Evolutionary conservation across 352 stramenopile genomes (phyloP), one percentile per base, ranked within the genome.

Genomic region (Phytophthora litchii): DNA sequence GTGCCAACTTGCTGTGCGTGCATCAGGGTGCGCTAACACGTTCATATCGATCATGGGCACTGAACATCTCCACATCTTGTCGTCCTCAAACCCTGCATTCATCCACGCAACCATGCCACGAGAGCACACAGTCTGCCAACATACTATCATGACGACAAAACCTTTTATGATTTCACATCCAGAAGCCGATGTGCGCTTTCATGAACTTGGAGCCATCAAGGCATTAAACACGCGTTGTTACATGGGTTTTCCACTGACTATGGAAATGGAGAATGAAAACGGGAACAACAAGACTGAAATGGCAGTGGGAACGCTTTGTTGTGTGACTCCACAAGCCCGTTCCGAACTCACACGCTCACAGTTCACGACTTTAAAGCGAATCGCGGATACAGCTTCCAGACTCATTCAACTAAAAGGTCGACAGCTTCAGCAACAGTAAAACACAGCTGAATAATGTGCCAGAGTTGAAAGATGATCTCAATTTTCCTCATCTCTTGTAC

Each of bases 111-210:
- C 56, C 8, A 45, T 71, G 37, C 66, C 66, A 2, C 48, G 66
- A 32, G 47, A 60, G 4, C 54, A 74, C 12, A 60, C 55, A 1
- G 36, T 67, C 6, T 74, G 66, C 35, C 45, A 62, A 12, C 61
- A 74, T 7, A 58, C 51, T 0, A 56, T 74, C 34, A 67, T 74
- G 66, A 53, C 59, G 11, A 11, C 45, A 0, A 52, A 72, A n/a
- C 54, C 66, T 2, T 62, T 74, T 4, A 56, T 74, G 6, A 46
- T 68, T 3, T 49, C 46, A 11, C 60, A 74, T 35, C 66, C 58
- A 13, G 60, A 74, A 35, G 52, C 66, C 4, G 66, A 74, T n/a
- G 48, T 74, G 10, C 66, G 66, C 1, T 72, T 74, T 12, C 56
- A 74, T 19, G 37, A 64, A 29, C 43, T 58, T 2, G 53, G 37